Base-by-base conservation (phyloP, 495 filamentous ascomycete species). In the Alectoria sarmentosa region DNA sequence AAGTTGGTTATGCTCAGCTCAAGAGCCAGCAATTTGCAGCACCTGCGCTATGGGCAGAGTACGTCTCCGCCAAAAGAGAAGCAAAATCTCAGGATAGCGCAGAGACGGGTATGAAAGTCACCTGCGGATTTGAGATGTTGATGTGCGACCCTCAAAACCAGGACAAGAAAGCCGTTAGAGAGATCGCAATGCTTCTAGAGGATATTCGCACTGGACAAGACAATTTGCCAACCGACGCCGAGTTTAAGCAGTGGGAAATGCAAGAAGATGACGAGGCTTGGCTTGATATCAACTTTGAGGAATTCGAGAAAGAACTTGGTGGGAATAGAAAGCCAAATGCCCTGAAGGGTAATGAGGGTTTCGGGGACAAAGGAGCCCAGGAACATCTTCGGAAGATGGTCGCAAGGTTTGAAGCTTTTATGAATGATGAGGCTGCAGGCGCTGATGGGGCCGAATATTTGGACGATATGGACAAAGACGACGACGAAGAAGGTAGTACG, bases 111-210 rank as follows among this genome's bases (percentile, higher is more conserved):
- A 92, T 96, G 86, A 98, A 97, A 75, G 71, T 96, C 23, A 82
- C 91, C 7, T 90, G 87, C 66, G 95, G 92, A 0, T 90, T 96
- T 69, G 94, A 98, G 77, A 94, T 98, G 84, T 81, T 98, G 26
- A 71, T 92, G 2, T 75, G 74, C 19, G 82, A 88, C 69, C 79
- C 85, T 17, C 80, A 87, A 58, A 83, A 86, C 60, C 81, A 82
- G 67, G 81, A 88, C 56, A 90, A 85, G 69, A 77, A 84, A 9
- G 69, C 77, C 2, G 86, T 88, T 4, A 78, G 89, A 44, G 90
- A 95, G 70, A 86, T 96, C 41, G 83, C 84, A 41, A 70, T 95
- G 17, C 69, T 93, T 5, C 76, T 96, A 3, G 87, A 89, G 38
- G 90, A 95, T 69, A 66, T 96, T 23, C 82, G 80, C 13, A 77